Evolutionary conservation across 805 yeast species (phyloP), one percentile per base, ranked within the genome.

Genomic region (Maudiozyma turicensis): DNA sequence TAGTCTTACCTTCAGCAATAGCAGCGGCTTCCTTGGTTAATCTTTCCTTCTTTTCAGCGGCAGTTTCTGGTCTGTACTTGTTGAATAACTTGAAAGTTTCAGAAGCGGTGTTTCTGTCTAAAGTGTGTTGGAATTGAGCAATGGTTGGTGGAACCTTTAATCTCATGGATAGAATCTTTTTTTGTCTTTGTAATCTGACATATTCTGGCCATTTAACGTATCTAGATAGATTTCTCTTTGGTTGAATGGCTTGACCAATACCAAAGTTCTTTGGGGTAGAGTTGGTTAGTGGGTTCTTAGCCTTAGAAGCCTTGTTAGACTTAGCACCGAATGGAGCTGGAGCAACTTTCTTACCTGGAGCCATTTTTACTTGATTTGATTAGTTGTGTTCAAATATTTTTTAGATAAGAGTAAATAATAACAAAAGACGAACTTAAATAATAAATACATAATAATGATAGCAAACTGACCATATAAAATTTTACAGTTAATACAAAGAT

Each of bases 181-280:
- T 93, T 78, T 93, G 98, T 82, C 99, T 90, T 81, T 91, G 99
- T 65, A 93, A 80, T 78, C 95, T 87, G 64, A 91, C 95, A 73
- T 91, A 89, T 76, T 85, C 93, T 71, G 99, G 99, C 99, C 99
- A 93, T 77, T 86, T 93, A 71, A 91, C 98, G 73, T 86, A 90
- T 76, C 98, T 89, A 55, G 95, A 78, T 71, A 93, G 82, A 84
- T 93, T 87, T 77, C 91, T 84, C 81, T 84, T 88, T 73, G 89
- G 95, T 77, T 91, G 98, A 65, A 91, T 67, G 60, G 84, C 77
- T 80, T 93, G 98, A 68, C 99, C 99, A 67, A 93, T 84, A 76
- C 98, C 98, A 69, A 83, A 91, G 78, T 81, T 84, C 78, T 83
- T 84, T 73, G 96, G 95, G 60, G 88, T 78, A 57, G 95, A 75